A percentile compares a stretch with the other conserved stretches of the same genome.
phyloP scores from a whole-genome alignment of 202 grass and related monocot species.

The Zizania palustris region DNA sequence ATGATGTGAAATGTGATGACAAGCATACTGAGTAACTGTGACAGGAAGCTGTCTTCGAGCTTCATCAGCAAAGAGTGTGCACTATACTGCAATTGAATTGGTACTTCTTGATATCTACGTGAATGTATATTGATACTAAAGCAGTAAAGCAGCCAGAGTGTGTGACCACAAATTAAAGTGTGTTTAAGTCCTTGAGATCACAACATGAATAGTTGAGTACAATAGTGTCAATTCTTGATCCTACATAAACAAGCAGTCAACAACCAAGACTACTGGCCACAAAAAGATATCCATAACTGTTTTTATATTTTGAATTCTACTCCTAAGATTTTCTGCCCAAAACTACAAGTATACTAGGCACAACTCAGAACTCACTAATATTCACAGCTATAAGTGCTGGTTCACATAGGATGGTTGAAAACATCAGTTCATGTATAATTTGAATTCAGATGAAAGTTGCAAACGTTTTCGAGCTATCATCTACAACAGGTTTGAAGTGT shows the following conservation, averaged over 20 bases:
- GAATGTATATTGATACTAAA: no score
- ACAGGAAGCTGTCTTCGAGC: no score
- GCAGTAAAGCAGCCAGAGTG: no score
- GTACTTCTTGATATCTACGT: no score
- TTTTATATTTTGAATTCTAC: neutral
- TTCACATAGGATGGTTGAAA: neutral
- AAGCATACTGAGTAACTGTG: no score
- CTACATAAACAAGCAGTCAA: neutral
- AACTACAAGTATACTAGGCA: slow-evolving; percentile 17
- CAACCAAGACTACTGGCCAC: neutral
- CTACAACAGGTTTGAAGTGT: neutral
- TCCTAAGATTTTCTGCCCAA: neutral
- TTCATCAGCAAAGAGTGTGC: no score
- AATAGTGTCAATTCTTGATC: neutral
- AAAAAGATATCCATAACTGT: neutral
- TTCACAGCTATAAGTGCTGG: neutral
- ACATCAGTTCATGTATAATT: slow-evolving; percentile 1
- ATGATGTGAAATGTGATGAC: no score
- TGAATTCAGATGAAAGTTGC: neutral
- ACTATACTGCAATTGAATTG: no score
- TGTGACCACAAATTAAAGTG: no score
- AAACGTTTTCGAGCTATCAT: neutral
- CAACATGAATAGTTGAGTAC: neutral
- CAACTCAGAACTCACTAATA: neutral
- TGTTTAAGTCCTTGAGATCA: neutral